Percentiles rank a stretch among this genome's conserved stretches.
Conservation (phyloP, 129 eudicot species). For the Tagetes erecta region DNA sequence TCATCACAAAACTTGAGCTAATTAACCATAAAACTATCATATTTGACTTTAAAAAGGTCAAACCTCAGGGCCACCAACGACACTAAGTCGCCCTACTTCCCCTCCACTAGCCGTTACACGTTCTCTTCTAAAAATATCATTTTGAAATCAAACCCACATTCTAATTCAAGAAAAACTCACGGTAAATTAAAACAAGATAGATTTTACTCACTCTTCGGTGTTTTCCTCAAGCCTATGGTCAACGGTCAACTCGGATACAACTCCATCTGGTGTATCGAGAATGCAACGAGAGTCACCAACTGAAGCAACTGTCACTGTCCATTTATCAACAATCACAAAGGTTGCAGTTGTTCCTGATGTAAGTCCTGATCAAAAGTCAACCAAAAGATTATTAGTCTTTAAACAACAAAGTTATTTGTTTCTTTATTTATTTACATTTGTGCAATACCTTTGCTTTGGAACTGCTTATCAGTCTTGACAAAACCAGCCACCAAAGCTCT, state of each 20-base stretch:
- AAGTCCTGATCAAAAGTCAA: constrained; percentile 48
- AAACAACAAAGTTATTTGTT: not conserved
- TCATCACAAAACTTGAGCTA: not conserved
- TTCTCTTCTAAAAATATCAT: constrained; percentile 54
- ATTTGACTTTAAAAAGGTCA: constrained; percentile 1
- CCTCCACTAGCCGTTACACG: constrained; percentile 95
- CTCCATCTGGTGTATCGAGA: constrained; percentile 77
- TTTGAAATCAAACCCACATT: constrained; percentile 12
- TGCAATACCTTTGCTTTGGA: constrained; percentile 76
- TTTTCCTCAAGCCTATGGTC: constrained; percentile 97
- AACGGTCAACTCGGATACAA: constrained; percentile 67
- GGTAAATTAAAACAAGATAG: not conserved
- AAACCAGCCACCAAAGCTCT: constrained; percentile 94
- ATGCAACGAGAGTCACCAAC: constrained; percentile 97
- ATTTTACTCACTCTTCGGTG: constrained; percentile 69
- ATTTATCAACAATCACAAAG: constrained; percentile 80
- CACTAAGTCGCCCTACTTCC: constrained; percentile 89
- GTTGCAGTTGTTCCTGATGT: constrained; percentile 97
- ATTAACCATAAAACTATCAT: not conserved
- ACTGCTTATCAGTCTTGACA: constrained; percentile 89
- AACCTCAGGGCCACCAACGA: constrained; percentile 80
- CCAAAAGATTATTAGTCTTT: constrained; percentile 13
- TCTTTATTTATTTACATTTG: too few species aligned
- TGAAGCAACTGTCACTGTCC: constrained; percentile 93
- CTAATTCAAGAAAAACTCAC: not conserved